Conservation (phyloP, 1,284 basidiomycete species). For the Trichosporon ovoides region DNA sequence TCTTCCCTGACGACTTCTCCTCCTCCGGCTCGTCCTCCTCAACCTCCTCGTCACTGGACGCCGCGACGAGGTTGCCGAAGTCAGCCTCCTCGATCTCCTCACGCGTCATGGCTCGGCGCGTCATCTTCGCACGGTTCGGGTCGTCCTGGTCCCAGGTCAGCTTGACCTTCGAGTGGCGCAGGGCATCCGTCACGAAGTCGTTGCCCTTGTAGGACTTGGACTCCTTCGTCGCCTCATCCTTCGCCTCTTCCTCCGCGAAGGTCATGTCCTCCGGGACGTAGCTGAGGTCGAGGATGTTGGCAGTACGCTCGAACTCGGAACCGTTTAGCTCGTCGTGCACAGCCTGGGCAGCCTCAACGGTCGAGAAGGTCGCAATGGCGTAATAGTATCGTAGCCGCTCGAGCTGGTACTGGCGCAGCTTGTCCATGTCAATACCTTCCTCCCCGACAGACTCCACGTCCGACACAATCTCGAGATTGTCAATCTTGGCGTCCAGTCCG, state of each 20-base stretch:
- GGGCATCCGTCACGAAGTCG: slow-evolving; percentile 90
- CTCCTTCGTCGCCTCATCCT: slow-evolving; percentile 78
- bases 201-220: slow-evolving; percentile 68
- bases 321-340: slow-evolving; percentile 85
- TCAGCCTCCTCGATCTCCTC: slow-evolving; percentile 85
- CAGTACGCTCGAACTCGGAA: slow-evolving; percentile 93
- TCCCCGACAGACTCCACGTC: slow-evolving; percentile 48
- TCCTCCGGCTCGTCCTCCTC: slow-evolving; percentile 48
- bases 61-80: slow-evolving; percentile 78
- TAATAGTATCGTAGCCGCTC: slow-evolving; percentile 96
- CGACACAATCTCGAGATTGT: slow-evolving; percentile 38
- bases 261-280: slow-evolving; percentile 89
- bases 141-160: slow-evolving; percentile 99
- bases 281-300: slow-evolving; percentile 91
- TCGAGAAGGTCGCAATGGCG: slow-evolving; percentile 87
- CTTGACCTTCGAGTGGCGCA: slow-evolving; percentile 97
- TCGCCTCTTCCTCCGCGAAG: slow-evolving; percentile 68
- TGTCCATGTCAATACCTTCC: slow-evolving; percentile 73
- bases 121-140: slow-evolving; percentile 74
- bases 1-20: slow-evolving; percentile 24
- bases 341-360: slow-evolving; percentile 68
- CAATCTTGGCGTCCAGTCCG: slow-evolving; percentile 23
- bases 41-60: slow-evolving; percentile 56
- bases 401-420: slow-evolving; percentile 85
- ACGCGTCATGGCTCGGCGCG: slow-evolving; percentile 67